Conservation (phyloP, 257 asterid species). For the Gynochthodes officinalis region DNA sequence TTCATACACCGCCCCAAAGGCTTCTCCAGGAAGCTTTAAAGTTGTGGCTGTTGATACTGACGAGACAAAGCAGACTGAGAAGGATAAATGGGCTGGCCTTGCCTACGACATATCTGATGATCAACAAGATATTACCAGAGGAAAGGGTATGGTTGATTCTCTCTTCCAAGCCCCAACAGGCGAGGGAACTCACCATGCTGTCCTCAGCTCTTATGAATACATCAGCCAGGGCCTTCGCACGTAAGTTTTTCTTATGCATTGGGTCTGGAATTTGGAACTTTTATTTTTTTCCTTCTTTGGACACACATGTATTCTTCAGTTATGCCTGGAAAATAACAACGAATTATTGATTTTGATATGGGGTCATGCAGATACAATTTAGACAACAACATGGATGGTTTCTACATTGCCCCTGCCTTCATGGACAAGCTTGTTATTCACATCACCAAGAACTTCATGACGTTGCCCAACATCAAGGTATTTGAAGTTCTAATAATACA, state of each 20-base stretch:
- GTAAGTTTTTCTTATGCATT: constrained; percentile 25
- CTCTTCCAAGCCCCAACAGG: constrained; percentile 80
- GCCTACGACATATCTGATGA: constrained; percentile 59
- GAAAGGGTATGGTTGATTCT: constrained; percentile 69
- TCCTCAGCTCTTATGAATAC: constrained; percentile 71
- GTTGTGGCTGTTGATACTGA: constrained; percentile 40
- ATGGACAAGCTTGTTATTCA: constrained; percentile 88
- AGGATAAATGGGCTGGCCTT: constrained; percentile 72
- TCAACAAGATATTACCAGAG: constrained; percentile 78
- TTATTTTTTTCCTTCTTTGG: too few relatives aligned
- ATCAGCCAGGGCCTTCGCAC: constrained; percentile 58
- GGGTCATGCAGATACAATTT: constrained; percentile 27
- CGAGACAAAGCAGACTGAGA: constrained; percentile 37
- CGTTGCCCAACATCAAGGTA: constrained; percentile 82
- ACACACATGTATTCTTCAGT: too few relatives aligned
- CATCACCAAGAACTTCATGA: constrained; percentile 69
- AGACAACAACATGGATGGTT: constrained; percentile 68
- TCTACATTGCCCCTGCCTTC: constrained; percentile 84
- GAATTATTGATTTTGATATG: neutral
- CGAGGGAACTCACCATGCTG: constrained; percentile 60
- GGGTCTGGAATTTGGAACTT: too few relatives aligned
- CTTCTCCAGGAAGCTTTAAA: constrained; percentile 35
- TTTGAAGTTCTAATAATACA: neutral
- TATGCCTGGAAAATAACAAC: too few relatives aligned
- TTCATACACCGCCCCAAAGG: constrained; percentile 26